Base-by-base conservation (phyloP, 257 asterid genomes). In the Solanum pimpinellifolium region DNA sequence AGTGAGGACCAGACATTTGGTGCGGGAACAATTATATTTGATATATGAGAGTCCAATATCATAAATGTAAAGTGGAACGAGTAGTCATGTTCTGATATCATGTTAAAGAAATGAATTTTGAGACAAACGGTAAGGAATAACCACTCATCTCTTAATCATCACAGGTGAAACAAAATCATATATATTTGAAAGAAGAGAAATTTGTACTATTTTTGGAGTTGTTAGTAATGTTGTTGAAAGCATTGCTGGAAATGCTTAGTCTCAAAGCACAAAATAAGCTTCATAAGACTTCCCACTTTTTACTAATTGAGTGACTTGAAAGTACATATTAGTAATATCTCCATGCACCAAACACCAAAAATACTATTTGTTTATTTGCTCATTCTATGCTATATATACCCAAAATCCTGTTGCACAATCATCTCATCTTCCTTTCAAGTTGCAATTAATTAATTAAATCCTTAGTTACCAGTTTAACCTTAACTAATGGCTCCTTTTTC, bases 231-330 rank as follows among this genome's bases (percentile, higher is more conserved):
- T 4, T 47, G 56, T 84, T 65, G 83, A 60, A 90, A 46, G 21
- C 21, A 66, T 21, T 18, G 86, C 42, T 89, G 93, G 90, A 86
- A 86, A 93, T 92, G 91, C 96, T 92, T 93, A 85, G 90, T 90
- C 88, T 87, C 85, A 90, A 94, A 94, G 94, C 89, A 92, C 92
- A 91, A 87, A 90, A 88, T 81, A 29, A 49, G 84, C 87, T 49
- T 76, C 73, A 70, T 18, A 87, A 59, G 68, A 73, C 66, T 84
- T 81, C 7, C 44, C 29, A 18, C 21, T 81, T 81, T 14, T 47
- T 21, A 23, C 49, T 74, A 39, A 83, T 87, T 78, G 86, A 89
- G 96, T 93, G 86, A 89, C 95, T 93, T 94, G 29, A 90, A 94
- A 94, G 98, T 87, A 83, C 52, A 74, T 39, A 74, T 39, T 83